Evolutionary conservation across 768 basidiomycete species (phyloP), one percentile per base, ranked within the genome.

Genomic region (Cytidiella melzeri): DNA sequence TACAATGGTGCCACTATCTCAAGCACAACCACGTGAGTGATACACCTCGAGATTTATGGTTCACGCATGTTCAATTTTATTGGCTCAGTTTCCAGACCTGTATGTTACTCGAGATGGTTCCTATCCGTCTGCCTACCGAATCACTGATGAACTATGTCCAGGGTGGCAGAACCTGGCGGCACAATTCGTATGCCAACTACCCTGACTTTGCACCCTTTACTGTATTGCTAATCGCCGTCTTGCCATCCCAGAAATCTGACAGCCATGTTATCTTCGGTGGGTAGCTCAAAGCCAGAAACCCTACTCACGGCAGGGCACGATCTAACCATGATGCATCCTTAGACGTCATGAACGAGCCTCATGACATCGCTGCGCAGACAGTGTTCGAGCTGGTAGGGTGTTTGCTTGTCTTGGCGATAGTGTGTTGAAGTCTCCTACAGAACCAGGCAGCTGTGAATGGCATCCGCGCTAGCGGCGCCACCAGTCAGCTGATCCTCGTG

Each of bases 401-500:
- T 27, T 34, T 7, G 7, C 30, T 34, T 34, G 7, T 7, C 15
- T 7, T 34, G 30, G 9, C 30, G 7, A 15, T n/a, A 30, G 20
- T 4, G 20, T 37, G 21, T 51, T 36, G 7, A 48, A 26, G 51
- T 52, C 43, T 49, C 20, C 45, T 5, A 27, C 36, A 61, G 79
- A 75, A 74, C 63, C 84, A 85, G 74, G 79, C 79, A 37, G 81
- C 79, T 5, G 68, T 87, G 52, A 80, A 82, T 58, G 81, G 77
- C 53, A 81, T 87, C 55, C 73, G 83, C 56, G 64, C 77, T 9
- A 69, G 68, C 36, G 84, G 84, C 50, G 83, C 83, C 15, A 84
- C 67, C 5, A 52, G 51, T 11, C 71, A 73, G 55, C 59, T 67
- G 25, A 73, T 73, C 50, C 63, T 65, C 27, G 58, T 62, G 24